phyloP scores from a whole-genome alignment of 192 early-diverging fungal species.

The Radiomyces spectabilis region DNA sequence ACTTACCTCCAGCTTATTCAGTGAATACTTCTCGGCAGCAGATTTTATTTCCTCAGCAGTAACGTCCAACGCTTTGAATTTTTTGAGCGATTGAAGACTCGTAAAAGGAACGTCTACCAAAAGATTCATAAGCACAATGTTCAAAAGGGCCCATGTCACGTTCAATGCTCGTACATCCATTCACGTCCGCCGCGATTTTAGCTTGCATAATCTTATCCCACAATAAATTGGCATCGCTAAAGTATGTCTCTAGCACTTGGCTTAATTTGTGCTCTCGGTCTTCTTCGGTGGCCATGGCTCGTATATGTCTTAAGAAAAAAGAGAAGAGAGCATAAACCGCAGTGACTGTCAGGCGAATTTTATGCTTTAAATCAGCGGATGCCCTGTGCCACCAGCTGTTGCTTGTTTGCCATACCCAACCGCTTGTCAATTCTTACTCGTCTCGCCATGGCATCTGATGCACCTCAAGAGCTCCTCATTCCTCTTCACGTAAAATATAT shows the following conservation, averaged over 20 bases:
- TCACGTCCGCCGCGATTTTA: background rate
- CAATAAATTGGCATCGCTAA: slow-evolving; percentile 16
- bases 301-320: background rate
- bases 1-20: background rate
- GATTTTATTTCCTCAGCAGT: background rate
- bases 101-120: background rate
- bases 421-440: too few relatives aligned
- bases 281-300: too few relatives aligned
- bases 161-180: slow-evolving; percentile 16
- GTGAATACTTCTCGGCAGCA: background rate
- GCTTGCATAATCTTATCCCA: slow-evolving; percentile 17
- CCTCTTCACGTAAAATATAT: slow-evolving; percentile 70
- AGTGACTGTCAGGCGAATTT: too few relatives aligned
- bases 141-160: background rate
- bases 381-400: too few relatives aligned
- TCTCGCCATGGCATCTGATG: slow-evolving; percentile 1
- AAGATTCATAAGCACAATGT: background rate
- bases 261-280: slow-evolving; percentile 6
- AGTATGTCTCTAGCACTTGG: slow-evolving; percentile 17
- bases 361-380: too few relatives aligned
- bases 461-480: slow-evolving; percentile 36
- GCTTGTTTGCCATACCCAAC: too few relatives aligned
- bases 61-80: background rate
- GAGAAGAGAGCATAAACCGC: background rate
- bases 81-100: too few relatives aligned